Conservation (phyloP, 495 filamentous ascomycete genomes). For the Penicillium pulvis region DNA sequence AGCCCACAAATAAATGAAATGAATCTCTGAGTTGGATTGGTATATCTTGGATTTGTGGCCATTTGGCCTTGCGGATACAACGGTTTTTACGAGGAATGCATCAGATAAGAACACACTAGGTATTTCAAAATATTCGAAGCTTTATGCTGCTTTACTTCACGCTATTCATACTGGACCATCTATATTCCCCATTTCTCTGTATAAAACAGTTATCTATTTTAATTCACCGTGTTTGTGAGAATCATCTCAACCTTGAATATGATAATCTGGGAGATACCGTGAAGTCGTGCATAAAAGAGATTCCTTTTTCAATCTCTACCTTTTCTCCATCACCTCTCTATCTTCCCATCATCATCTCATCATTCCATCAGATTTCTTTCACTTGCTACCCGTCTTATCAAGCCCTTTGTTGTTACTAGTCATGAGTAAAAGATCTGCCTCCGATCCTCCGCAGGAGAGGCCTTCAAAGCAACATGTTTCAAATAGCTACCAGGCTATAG, state of each 20-base stretch:
- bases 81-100: constrained; percentile 18
- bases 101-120: constrained; percentile 15
- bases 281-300: background rate
- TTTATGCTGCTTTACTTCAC: background rate
- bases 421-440: background rate
- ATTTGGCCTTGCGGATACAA: constrained; percentile 13
- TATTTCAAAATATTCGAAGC: constrained; percentile 5
- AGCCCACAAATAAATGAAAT: constrained; percentile 45
- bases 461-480: background rate
- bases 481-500: background rate
- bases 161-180: background rate
- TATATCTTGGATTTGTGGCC: background rate
- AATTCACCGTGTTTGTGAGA: background rate
- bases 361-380: background rate
- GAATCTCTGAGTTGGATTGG: constrained; percentile 9
- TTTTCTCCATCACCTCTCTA: background rate
- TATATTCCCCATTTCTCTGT: background rate
- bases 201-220: background rate
- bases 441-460: background rate
- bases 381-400: background rate
- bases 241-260: background rate
- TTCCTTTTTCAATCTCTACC: background rate
- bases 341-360: background rate
- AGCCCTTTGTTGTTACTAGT: background rate
- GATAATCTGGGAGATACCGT: background rate